phyloP scores from a whole-genome alignment of 768 basidiomycete species.

The Lentinula lateritia region DNA sequence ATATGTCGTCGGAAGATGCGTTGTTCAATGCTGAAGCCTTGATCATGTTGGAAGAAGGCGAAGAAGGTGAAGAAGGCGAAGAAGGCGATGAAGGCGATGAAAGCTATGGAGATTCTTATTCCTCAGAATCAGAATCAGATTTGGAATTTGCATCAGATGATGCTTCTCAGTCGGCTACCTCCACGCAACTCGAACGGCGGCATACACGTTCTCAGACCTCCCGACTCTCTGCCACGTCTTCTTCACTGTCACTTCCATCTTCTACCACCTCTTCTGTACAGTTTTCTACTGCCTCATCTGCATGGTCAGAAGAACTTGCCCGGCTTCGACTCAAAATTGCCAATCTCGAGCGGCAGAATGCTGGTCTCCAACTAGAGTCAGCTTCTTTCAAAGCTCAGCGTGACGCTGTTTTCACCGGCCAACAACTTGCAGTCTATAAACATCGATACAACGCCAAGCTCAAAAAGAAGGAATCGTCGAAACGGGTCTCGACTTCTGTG shows the following conservation, averaged over 20 bases:
- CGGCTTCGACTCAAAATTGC: no score
- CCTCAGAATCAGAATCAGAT: constrained; percentile 13
- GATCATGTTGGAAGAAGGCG: constrained; percentile 22
- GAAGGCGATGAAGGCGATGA: neutral
- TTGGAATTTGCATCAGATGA: constrained; percentile 12
- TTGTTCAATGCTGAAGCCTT: constrained; percentile 8
- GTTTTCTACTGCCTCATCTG: no score
- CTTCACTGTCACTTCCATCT: no score
- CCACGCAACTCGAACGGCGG: no score
- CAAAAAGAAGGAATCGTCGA: neutral
- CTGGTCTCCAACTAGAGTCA: neutral
- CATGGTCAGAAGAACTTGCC: no score
- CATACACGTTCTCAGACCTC: no score
- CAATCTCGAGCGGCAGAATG: neutral
- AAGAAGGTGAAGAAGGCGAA: constrained; percentile 19
- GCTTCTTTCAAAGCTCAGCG: neutral
- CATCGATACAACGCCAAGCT: neutral
- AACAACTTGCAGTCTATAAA: neutral
- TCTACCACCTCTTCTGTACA: no score
- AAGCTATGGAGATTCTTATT: constrained; percentile 13
- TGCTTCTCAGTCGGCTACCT: no score
- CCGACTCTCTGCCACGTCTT: no score
- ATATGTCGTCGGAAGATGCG: no score
- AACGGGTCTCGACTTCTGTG: neutral
- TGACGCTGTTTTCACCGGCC: neutral